These are phyloP conservation scores for Termitomyces sp. DNA, from an alignment of 768 basidiomycete species.

Conservation along the genomic window DNA sequence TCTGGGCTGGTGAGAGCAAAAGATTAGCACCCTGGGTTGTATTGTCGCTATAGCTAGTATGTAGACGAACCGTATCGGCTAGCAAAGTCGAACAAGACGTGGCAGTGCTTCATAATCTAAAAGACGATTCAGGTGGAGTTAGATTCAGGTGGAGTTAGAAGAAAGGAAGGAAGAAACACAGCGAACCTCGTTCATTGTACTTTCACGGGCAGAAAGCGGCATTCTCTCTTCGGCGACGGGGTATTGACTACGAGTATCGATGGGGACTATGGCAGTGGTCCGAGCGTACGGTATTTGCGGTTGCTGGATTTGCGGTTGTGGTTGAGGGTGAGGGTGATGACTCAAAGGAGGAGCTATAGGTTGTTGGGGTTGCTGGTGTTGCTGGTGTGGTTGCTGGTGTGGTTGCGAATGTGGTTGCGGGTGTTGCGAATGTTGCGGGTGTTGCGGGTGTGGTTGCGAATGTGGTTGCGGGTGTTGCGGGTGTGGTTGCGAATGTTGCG, in stretches of 20 bases:
- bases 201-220: constrained; percentile 27
- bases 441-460: constrained; percentile 2
- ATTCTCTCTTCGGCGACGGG: constrained; percentile 30
- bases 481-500: constrained; percentile 13
- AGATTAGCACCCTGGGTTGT: constrained; percentile 2
- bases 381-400: constrained; percentile 11
- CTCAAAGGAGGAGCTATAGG: constrained; percentile 10
- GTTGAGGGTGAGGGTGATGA: constrained; percentile 12
- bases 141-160: constrained; percentile 4
- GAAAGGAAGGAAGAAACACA: neutral
- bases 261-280: constrained; percentile 39
- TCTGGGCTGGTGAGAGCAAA: constrained; percentile 26
- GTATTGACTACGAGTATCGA: constrained; percentile 35
- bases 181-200: constrained; percentile 40
- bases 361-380: constrained; percentile 9
- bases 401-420: constrained; percentile 19
- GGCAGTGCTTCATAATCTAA: constrained; percentile 61
- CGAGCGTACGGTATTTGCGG: constrained; percentile 27
- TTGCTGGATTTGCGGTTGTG: constrained; percentile 19
- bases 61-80: constrained; percentile 53
- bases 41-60: constrained; percentile 3
- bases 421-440: constrained; percentile 5
- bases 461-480: constrained; percentile 4
- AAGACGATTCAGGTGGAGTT: constrained; percentile 7
- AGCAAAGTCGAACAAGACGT: constrained; percentile 58